Evolutionary conservation across 1,284 basidiomycete species (phyloP), one percentile per base, ranked within the genome.

Genomic region (Dichomitus squalens): DNA sequence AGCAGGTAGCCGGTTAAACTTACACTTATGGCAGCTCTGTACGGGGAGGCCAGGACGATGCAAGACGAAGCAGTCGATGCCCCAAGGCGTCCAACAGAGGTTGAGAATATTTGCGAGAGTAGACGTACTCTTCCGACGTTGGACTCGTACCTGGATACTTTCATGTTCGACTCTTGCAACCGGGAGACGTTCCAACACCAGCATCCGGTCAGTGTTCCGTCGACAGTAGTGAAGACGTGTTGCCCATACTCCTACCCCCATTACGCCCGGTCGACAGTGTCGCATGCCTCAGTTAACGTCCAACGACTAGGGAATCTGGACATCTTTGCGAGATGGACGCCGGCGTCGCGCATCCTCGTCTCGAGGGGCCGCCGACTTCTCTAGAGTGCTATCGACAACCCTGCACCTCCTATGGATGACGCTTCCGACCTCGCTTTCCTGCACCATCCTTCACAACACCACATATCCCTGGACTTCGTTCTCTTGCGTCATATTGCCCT

Each of bases 111-210:
- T 3, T 64, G 62, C 34, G 59, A 49, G 23, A 60, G 59, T 25
- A 49, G 62, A 48, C 47, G 62, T 20, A 59, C 59, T n/a, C 59
- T 58, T 2, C 60, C 62, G 8, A 59, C 59, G 1, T 38, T 57
- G 11, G 62, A 60, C 5, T 38, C 60, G 14, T 59, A 59, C 3
- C 50, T 64, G 7, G 49, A 59, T 54, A 52, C 12, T 35, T 36
- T 0, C 46, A 60, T 39, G 38, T 52, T 20, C 59, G 57, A 18
- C 55, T 60, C 27, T n/a, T 60, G 34, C 62, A 64, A 20, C 54
- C 54, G 7, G 54, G 39, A 3, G 59, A 63, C 18, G 31, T 60
- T 8, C 59, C 57, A 12, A n/a, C 49, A 18, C 57, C 59, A 4
- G 59, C 62, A 5, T 49, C 61, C n/a, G 51, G 56, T 23, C 55